phyloP scores from a whole-genome alignment of 768 basidiomycete species.

The Porphyrellus cyaneotinctus region DNA sequence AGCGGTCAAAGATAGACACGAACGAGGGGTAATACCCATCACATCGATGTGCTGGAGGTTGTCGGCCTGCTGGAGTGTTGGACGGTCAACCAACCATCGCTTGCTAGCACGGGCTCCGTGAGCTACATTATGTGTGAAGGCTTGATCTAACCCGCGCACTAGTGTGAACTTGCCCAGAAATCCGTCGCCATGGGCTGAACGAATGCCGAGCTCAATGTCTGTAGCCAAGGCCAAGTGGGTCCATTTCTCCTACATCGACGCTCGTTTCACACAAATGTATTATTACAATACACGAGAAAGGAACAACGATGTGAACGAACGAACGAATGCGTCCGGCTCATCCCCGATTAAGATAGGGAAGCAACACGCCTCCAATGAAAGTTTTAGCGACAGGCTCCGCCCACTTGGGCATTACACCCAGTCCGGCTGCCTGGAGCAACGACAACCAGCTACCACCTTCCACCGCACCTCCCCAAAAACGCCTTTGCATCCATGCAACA shows the following conservation, averaged over 20 bases:
- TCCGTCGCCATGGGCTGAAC: too few species aligned
- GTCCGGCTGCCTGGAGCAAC: conserved; percentile 12
- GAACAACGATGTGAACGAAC: too few species aligned
- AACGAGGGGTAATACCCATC: too few species aligned
- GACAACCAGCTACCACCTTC: background rate
- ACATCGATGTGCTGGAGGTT: conserved; percentile 78
- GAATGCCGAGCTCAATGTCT: background rate
- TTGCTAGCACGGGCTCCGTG: conserved; percentile 72
- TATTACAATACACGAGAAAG: too few species aligned
- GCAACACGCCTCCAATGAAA: background rate
- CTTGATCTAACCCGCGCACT: too few species aligned
- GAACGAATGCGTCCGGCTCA: background rate
- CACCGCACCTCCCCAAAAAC: background rate
- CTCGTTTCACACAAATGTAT: too few species aligned
- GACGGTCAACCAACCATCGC: conserved; percentile 87
- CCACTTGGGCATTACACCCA: too few species aligned
- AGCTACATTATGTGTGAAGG: too few species aligned
- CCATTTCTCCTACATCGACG: too few species aligned
- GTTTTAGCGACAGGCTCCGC: background rate
- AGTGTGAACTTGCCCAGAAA: too few species aligned
- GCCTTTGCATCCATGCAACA: conserved; percentile 5
- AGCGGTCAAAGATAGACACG: too few species aligned
- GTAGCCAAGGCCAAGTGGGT: too few species aligned
- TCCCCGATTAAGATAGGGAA: background rate
- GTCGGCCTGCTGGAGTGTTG: conserved; percentile 61